Evolutionary conservation across 306 rosid genomes (phyloP), one percentile per base, ranked within the genome.

Genomic region (Adenanthera pavonina): DNA sequence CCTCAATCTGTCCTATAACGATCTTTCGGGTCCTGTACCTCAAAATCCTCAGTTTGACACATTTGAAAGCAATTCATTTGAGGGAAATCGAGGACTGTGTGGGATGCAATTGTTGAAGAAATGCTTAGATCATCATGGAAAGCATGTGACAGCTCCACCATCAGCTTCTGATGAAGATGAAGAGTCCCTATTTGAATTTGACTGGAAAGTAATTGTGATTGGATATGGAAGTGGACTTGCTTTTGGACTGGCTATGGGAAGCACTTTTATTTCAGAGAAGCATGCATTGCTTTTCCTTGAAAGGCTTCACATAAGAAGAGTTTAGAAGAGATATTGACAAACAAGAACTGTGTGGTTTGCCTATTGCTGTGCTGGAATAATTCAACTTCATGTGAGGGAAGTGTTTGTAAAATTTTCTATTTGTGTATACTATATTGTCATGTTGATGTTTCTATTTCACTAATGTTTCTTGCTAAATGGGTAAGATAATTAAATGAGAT

Each of bases 71-170:
- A 44, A 19, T 52, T 84, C 79, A 19, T 84, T 70, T 61, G 70
- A 51, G 20, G 84, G 79, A 9, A 84, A 84, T 20, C 14, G 43
- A 76, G 82, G 84, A 13, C 9, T 84, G 13, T 84, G 84, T 76
- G 82, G 84, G 8, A 17, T 52, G 36, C 82, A 30, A 1, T 46
- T 84, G 60, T 3, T 17, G 1, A 80, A 70, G 19, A 80, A 53
- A n/a, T 80, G 82, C 62, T 35, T 6, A 67, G 53, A 59, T 48
- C 5, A 48, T 19, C 14, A 25, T 25, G 30, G 0, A 47, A 12
- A 6, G 14, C 41, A 49, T 8, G 15, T 41, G 9, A 6, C 17
- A n/a, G 1, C 17, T 52, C 40, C 66, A 15, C 33, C 66, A 20
- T 59, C 67, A 30, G 1, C 36, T 35, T 36, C 5, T 34, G 71